Evolutionary conservation across 2,329 filamentous ascomycete species (phyloP).

Genomic region (Tolypocladium pustulatum): DNA sequence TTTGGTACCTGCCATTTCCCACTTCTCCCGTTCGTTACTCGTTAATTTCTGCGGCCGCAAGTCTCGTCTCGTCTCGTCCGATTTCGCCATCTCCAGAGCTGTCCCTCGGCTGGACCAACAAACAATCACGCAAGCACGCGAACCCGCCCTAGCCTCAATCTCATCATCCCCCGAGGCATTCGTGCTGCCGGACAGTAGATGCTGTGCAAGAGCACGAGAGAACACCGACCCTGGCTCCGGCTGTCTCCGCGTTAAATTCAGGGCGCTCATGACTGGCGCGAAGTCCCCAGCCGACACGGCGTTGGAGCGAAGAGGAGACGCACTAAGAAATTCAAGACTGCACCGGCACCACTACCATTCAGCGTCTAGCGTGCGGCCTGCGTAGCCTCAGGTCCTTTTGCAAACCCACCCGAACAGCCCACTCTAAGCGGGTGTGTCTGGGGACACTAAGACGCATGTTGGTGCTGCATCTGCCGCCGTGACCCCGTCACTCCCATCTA

Average conservation of each 20-base stretch:
- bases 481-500: background rate
- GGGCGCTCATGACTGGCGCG: background rate
- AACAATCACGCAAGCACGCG: background rate
- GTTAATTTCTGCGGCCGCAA: background rate
- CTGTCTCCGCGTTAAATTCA: slow-evolving; percentile 2
- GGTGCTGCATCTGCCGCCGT: slow-evolving; percentile 2
- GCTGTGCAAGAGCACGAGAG: background rate
- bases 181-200: background rate
- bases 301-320: background rate
- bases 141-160: background rate
- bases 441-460: background rate
- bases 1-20: background rate
- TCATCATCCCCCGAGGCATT: background rate
- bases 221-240: slow-evolving; percentile 1
- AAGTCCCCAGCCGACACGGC: background rate
- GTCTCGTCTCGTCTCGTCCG: background rate
- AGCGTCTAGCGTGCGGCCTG: slow-evolving; percentile 9
- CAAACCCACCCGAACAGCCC: slow-evolving; percentile 10
- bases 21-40: background rate
- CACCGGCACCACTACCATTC: slow-evolving; percentile 9
- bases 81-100: background rate
- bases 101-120: background rate
- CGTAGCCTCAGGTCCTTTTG: slow-evolving; percentile 12
- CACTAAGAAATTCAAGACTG: background rate
- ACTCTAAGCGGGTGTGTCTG: slow-evolving; percentile 4